Evolutionary conservation across 345 rosid species (phyloP).

Genomic region (Murraya koenigii): DNA sequence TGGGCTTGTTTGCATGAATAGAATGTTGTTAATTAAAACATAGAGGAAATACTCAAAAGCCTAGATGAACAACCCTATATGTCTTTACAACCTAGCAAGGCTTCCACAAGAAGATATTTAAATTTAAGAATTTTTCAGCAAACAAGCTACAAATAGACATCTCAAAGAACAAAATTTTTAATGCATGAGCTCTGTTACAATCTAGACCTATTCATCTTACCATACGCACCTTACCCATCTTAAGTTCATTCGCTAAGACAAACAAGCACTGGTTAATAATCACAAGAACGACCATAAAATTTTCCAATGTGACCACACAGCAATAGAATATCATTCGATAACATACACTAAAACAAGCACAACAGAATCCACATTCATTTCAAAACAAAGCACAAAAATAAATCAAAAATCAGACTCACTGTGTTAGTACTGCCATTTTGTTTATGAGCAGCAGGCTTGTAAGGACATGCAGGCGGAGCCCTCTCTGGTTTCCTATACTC

Average conservation of each 20-base stretch:
- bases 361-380: neutral
- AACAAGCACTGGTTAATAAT: neutral
- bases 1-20: neutral
- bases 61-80: neutral
- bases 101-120: neutral
- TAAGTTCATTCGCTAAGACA: neutral
- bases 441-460: slow-evolving; percentile 47
- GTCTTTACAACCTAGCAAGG: neutral
- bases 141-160: neutral
- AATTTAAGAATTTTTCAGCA: neutral
- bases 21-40: neutral
- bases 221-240: neutral
- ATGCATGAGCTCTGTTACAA: neutral
- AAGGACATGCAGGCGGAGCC: slow-evolving; percentile 84
- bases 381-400: neutral
- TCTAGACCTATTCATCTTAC: neutral
- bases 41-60: neutral
- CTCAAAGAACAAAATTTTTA: neutral
- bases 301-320: neutral
- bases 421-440: slow-evolving; percentile 30
- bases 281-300: neutral
- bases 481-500: slow-evolving; percentile 90
- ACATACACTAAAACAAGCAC: neutral
- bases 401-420: slow-evolving; percentile 37
- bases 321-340: neutral